These are phyloP conservation scores for Balakata baccata DNA, from an alignment of 345 rosid genomes.

Conservation along the genomic window DNA sequence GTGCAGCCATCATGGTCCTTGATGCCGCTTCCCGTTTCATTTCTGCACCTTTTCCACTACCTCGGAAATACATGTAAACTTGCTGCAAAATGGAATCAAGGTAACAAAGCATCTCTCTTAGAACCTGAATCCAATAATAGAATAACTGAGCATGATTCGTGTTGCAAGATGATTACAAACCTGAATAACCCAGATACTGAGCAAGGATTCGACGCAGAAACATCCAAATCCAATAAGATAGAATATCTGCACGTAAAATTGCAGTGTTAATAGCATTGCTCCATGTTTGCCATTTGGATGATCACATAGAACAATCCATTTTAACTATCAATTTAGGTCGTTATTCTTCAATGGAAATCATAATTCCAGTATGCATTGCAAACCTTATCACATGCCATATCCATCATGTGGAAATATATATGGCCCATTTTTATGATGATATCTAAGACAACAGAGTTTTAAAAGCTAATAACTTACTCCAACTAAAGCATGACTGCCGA, in stretches of 20 bases:
- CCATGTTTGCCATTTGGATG: background rate
- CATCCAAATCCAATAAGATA: slow-evolving; percentile 81
- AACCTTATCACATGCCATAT: background rate
- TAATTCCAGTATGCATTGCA: background rate
- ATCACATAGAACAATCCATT: background rate
- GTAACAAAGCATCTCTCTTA: background rate
- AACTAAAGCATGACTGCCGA: slow-evolving; percentile 49
- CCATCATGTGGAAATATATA: background rate
- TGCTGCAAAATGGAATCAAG: slow-evolving; percentile 52
- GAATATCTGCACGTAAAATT: slow-evolving; percentile 55
- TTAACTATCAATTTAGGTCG: background rate
- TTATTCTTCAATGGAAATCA: background rate
- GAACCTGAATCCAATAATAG: background rate
- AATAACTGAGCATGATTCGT: background rate
- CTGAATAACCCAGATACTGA: slow-evolving; percentile 99
- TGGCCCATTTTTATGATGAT: background rate
- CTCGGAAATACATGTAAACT: slow-evolving; percentile 93
- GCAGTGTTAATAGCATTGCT: background rate
- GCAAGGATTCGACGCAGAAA: slow-evolving; percentile 69
- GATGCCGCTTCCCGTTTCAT: slow-evolving; percentile 72
- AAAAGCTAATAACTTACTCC: slow-evolving; percentile 55
- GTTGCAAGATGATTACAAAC: slow-evolving; percentile 30
- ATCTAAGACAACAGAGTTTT: background rate
- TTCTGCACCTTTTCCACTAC: slow-evolving; percentile 86
- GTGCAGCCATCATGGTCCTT: slow-evolving; percentile 72